Evolutionary conservation across 2,329 filamentous ascomycete species (phyloP), one percentile per base, ranked within the genome.

Genomic region (Fusarium chlamydosporum): DNA sequence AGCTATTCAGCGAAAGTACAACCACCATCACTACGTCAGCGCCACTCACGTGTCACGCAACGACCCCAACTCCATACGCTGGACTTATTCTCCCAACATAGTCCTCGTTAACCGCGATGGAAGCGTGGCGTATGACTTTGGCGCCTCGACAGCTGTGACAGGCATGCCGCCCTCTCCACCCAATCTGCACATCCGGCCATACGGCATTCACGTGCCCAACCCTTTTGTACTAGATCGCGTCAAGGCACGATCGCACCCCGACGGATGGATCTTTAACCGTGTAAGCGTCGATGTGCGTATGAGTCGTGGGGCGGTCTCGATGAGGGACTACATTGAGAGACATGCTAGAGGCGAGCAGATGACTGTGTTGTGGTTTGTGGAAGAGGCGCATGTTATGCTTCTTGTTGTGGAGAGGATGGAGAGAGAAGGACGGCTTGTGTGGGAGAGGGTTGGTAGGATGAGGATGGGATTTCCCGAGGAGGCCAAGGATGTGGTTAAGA

Each of bases 351-450:
- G 76, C 8, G 76, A 79, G 65, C 76, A 78, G 53, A 79, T 79
- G 76, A 78, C 76, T 18, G 70, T 79, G 10, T 56, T 79, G 29
- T 79, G 77, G 77, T 79, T 79, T 46, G 72, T 78, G 18, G 77
- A 79, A 33, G 77, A 79, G 43, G 73, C 75, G 6, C 61, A 72
- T 12, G 73, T 79, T 18, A 73, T 79, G 76, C 64, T 79, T 6
- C 65, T 79, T 29, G 77, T 79, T 3, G 67, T 79, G 8, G 75
- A 79, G 64, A 68, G 72, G 43, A 72, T 71, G 1, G 56, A 68
- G 3, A 61, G 69, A 1, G 68, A 71, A 2, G 59, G 67, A 0
- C 47, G 71, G 2, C 59, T 72, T 0, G 62, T 69, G 6, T 79
- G 77, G 77, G 76, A 79, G 56, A 74, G 77, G 3, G 75, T 78